phyloP scores from a whole-genome alignment of 2,329 filamentous ascomycete species.

The Calonectria fujianensis region DNA sequence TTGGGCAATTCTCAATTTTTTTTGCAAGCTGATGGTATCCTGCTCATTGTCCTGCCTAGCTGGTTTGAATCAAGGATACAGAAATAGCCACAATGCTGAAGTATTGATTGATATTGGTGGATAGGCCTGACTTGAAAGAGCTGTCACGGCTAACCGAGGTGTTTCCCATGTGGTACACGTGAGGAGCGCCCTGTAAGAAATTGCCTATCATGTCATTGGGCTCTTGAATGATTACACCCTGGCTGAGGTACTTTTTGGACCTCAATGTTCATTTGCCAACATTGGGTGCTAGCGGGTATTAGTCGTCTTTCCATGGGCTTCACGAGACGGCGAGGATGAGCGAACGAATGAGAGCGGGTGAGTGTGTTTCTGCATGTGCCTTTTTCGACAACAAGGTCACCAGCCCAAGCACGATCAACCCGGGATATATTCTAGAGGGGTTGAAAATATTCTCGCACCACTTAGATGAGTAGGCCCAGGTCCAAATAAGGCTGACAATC shows the following conservation, averaged over 20 bases:
- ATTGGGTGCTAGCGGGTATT: constrained; percentile 1
- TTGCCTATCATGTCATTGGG: neutral
- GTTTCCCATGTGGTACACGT: neutral
- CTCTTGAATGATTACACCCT: neutral
- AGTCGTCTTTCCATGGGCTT: neutral
- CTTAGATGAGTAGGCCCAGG: neutral
- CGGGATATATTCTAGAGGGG: neutral
- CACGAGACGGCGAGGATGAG: neutral
- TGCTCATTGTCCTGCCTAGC: neutral
- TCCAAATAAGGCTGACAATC: constrained; percentile 20
- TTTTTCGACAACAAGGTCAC: neutral
- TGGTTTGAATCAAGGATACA: neutral
- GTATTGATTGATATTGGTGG: neutral
- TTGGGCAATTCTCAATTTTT: constrained; percentile 21
- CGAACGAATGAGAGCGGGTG: neutral
- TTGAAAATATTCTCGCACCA: neutral
- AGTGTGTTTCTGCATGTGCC: neutral
- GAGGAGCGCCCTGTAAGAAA: neutral
- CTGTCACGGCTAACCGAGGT: neutral
- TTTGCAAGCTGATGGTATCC: neutral
- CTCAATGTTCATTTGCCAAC: neutral
- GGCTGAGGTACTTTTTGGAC: constrained; percentile 19
- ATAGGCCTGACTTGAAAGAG: neutral
- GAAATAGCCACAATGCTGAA: neutral
- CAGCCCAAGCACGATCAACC: neutral